Evolutionary conservation across 2,329 filamentous ascomycete species (phyloP).

Genomic region (Beauveria caledonica): DNA sequence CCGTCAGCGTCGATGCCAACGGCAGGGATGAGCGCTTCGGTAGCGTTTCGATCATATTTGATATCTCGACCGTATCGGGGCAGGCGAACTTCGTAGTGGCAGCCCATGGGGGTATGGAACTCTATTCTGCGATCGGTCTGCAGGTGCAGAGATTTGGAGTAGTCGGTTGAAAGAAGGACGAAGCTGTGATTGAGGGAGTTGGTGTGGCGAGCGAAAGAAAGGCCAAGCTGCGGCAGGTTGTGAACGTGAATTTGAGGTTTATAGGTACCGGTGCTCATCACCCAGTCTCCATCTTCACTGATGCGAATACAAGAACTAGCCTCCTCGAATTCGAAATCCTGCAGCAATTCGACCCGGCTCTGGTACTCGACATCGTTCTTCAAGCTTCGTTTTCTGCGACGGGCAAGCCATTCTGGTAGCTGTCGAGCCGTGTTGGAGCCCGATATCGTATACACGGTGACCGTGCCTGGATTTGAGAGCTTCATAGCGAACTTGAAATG

Average conservation of each 20-base stretch:
- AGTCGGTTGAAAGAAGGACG: conserved; percentile 78
- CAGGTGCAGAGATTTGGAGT: conserved; percentile 87
- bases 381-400: conserved; percentile 79
- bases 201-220: conserved; percentile 92
- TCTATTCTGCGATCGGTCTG: conserved; percentile 88
- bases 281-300: conserved; percentile 94
- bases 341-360: conserved; percentile 86
- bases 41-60: conserved; percentile 70
- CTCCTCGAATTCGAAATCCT: conserved; percentile 97
- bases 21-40: conserved; percentile 79
- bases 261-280: conserved; percentile 83
- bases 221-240: conserved; percentile 81
- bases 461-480: conserved; percentile 70
- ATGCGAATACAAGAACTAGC: conserved; percentile 84
- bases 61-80: conserved; percentile 89
- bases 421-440: conserved; percentile 81
- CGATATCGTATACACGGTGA: conserved; percentile 91
- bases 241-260: conserved; percentile 76
- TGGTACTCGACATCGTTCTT: conserved; percentile 91
- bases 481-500: conserved; percentile 50
- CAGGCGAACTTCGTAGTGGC: conserved; percentile 82
- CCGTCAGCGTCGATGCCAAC: conserved; percentile 83
- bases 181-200: conserved; percentile 88
- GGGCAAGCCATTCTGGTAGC: conserved; percentile 90
- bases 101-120: conserved; percentile 82